phyloP scores from a whole-genome alignment of 169 alveolate genomes.

The Eimeria sp. region DNA sequence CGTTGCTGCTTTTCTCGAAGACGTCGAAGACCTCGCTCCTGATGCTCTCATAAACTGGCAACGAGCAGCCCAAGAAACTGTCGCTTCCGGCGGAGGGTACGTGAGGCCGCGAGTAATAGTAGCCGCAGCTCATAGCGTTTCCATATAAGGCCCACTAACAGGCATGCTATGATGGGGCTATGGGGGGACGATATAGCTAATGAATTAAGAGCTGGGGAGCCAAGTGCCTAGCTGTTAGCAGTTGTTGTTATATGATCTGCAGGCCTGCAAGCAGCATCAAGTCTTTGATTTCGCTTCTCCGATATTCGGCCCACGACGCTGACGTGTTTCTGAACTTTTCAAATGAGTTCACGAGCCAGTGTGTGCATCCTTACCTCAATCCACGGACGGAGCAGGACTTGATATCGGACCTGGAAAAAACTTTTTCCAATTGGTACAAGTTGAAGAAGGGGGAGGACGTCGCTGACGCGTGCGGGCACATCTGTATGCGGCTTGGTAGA shows the following conservation, averaged over 20 bases:
- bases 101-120: not conserved
- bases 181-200: not conserved
- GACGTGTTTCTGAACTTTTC: conserved; percentile 86
- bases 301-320: conserved; percentile 89
- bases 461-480: conserved; percentile 88
- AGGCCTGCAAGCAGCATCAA: conserved; percentile 85
- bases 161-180: not conserved
- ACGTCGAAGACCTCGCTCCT: conserved; percentile 81
- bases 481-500: conserved; percentile 89
- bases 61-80: conserved; percentile 70
- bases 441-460: conserved; percentile 88
- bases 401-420: conserved; percentile 84
- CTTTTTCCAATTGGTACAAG: conserved; percentile 86
- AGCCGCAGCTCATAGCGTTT: not conserved
- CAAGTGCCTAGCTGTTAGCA: not conserved
- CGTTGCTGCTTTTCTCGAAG: conserved; percentile 74
- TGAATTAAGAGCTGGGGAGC: not conserved
- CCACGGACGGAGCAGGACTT: conserved; percentile 88
- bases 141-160: not conserved
- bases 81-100: conserved; percentile 63
- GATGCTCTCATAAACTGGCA: conserved; percentile 81
- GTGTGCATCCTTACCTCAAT: conserved; percentile 85
- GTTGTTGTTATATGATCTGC: conserved; percentile 63
- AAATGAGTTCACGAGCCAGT: conserved; percentile 83
- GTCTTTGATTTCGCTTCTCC: conserved; percentile 84